Evolutionary conservation across 768 basidiomycete genomes (phyloP).

Genomic region (Vishniacozyma victoriae): DNA sequence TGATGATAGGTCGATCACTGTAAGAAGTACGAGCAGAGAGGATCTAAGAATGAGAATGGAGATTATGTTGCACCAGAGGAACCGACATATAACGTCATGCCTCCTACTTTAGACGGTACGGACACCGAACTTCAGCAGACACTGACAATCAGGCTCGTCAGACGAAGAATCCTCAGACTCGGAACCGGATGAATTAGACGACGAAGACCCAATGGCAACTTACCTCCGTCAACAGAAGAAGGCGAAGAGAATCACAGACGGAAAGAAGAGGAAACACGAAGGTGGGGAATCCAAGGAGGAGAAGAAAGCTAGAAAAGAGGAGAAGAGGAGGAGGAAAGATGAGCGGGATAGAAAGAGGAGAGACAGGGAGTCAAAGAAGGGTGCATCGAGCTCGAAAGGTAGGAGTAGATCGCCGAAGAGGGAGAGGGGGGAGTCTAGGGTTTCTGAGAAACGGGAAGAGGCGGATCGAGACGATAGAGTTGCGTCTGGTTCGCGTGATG

Average conservation of each 20-base stretch:
- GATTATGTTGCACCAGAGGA: slow-evolving; percentile 80
- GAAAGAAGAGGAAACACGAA: slow-evolving; percentile 54
- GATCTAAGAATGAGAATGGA: slow-evolving; percentile 67
- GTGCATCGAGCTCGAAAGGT: slow-evolving; percentile 20
- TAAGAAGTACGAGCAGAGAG: slow-evolving; percentile 78
- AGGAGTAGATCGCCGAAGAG: slow-evolving; percentile 10
- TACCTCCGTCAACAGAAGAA: slow-evolving; percentile 65
- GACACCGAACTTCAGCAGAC: background rate
- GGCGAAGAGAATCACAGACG: slow-evolving; percentile 58
- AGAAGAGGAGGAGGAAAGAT: slow-evolving; percentile 62
- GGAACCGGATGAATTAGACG: slow-evolving; percentile 59
- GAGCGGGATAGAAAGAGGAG: slow-evolving; percentile 16
- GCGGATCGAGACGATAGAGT: slow-evolving; percentile 2
- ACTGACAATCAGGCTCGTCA: slow-evolving; percentile 5
- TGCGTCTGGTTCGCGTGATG: background rate
- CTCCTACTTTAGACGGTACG: slow-evolving; percentile 61
- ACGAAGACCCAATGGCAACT: slow-evolving; percentile 96
- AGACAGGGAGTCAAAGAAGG: slow-evolving; percentile 13
- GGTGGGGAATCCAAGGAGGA: slow-evolving; percentile 59
- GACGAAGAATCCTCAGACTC: slow-evolving; percentile 12
- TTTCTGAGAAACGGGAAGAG: no score
- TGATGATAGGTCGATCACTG: slow-evolving; percentile 50
- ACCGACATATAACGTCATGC: slow-evolving; percentile 80
- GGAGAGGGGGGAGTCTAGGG: no score
- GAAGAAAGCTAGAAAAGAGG: slow-evolving; percentile 65